A percentile compares a stretch with the other conserved stretches of the same genome.
These are phyloP conservation scores for Lactifluus echinatus DNA, from an alignment of 768 basidiomycete species.

Conservation along the genomic window DNA sequence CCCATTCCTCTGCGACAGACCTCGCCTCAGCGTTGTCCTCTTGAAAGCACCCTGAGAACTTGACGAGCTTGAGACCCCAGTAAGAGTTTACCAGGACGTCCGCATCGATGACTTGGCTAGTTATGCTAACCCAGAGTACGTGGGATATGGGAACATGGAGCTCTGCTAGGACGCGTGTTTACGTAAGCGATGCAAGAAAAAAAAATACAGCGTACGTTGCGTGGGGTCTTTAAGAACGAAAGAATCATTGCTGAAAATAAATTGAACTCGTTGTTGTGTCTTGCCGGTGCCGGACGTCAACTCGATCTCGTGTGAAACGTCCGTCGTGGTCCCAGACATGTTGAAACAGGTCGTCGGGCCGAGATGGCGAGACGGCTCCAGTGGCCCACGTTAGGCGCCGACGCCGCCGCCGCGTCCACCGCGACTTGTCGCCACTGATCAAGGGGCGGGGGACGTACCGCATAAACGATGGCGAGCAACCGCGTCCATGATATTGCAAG, in stretches of 20 bases:
- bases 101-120: constrained; percentile 35
- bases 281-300: not conserved
- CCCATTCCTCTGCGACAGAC: constrained; percentile 39
- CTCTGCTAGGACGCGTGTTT: not conserved
- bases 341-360: not conserved
- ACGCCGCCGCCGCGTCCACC: too few relatives aligned
- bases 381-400: too few relatives aligned
- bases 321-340: not conserved
- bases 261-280: not conserved
- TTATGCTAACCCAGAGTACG: constrained; percentile 45
- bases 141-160: constrained; percentile 36
- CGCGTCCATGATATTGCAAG: constrained; percentile 59
- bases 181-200: not conserved
- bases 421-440: too few relatives aligned
- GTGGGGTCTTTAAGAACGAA: constrained; percentile 21
- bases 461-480: constrained; percentile 19
- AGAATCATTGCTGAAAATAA: not conserved
- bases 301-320: not conserved
- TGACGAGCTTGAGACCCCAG: constrained; percentile 31
- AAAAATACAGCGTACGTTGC: constrained; percentile 15
- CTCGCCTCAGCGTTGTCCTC: constrained; percentile 24
- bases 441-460: too few relatives aligned
- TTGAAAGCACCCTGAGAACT: constrained; percentile 36
- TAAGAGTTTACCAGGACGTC: constrained; percentile 43
- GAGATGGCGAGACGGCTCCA: not conserved